Evolutionary conservation across 164 flowering plant species (phyloP).

Genomic region (Magnolia kwangsiensis): DNA sequence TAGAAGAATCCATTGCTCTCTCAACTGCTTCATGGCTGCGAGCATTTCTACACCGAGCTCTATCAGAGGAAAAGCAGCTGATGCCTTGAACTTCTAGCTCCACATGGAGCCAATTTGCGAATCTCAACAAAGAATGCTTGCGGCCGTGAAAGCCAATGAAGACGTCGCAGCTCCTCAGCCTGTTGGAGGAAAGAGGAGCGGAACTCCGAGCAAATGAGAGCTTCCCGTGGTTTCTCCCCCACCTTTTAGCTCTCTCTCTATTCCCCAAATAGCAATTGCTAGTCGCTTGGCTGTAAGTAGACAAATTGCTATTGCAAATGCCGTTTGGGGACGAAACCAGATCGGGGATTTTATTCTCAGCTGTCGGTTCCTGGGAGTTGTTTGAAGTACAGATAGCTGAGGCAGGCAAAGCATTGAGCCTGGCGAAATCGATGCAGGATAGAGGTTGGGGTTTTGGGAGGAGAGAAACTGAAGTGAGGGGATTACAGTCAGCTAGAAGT

Average conservation of each 20-base stretch:
- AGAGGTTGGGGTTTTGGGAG: constrained; percentile 28
- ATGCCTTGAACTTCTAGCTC: constrained; percentile 87
- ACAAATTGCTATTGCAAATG: constrained; percentile 31
- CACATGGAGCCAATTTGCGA: constrained; percentile 82
- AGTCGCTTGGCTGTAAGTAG: constrained; percentile 31
- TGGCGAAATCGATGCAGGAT: constrained; percentile 19
- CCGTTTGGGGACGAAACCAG: constrained; percentile 46
- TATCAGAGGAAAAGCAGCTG: constrained; percentile 78
- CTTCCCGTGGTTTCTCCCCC: constrained; percentile 32
- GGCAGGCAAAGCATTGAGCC: constrained; percentile 23
- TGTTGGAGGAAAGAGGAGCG: constrained; percentile 44
- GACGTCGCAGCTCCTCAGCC: constrained; percentile 75
- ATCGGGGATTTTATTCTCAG: constrained; percentile 16
- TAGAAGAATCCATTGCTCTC: constrained; percentile 73
- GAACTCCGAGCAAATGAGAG: constrained; percentile 37
- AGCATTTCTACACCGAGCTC: constrained; percentile 70
- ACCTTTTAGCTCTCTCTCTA: constrained; percentile 40
- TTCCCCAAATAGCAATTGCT: constrained; percentile 31
- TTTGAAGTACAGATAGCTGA: constrained; percentile 28
- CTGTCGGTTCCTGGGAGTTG: constrained; percentile 27
- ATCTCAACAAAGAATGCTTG: constrained; percentile 69
- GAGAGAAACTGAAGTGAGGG: constrained; percentile 24
- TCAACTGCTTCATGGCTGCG: constrained; percentile 64
- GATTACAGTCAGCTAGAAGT: constrained; percentile 14
- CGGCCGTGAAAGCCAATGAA: constrained; percentile 86